Percentiles rank a stretch among this genome's conserved stretches.
Conservation (phyloP, 2,329 filamentous ascomycete species). For the Phaeosphaeria sp. region DNA sequence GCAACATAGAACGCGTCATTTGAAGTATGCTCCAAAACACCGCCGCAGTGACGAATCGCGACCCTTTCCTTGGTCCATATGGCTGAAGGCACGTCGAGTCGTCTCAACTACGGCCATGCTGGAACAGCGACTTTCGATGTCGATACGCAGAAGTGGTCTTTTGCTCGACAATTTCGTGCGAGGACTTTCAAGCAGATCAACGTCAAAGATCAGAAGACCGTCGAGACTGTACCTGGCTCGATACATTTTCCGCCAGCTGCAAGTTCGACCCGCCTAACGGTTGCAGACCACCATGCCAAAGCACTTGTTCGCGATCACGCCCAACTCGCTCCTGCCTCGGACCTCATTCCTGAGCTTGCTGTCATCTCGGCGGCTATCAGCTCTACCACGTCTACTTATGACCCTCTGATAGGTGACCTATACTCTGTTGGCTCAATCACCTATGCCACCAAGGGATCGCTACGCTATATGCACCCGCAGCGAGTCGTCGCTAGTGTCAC, state of each 20-base stretch:
- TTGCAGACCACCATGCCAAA: slow-evolving; percentile 17
- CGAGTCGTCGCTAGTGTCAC: slow-evolving; percentile 45
- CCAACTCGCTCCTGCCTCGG: slow-evolving; percentile 30
- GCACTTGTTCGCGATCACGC: slow-evolving; percentile 26
- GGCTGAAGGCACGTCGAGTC: slow-evolving; percentile 59
- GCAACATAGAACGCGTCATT: neutral
- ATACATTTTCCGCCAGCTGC: slow-evolving; percentile 2
- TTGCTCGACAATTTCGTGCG: slow-evolving; percentile 47
- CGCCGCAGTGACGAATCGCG: slow-evolving; percentile 14
- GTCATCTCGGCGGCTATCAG: slow-evolving; percentile 37
- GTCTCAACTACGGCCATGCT: slow-evolving; percentile 62
- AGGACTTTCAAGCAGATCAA: slow-evolving; percentile 34
- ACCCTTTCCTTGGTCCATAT: slow-evolving; percentile 56
- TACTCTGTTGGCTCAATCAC: slow-evolving; percentile 65
- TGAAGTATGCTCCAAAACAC: slow-evolving; percentile 33
- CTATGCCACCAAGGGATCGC: slow-evolving; percentile 47
- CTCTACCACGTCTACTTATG: slow-evolving; percentile 42
- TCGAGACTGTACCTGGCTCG: slow-evolving; percentile 24
- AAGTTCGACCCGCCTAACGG: neutral
- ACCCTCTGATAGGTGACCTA: slow-evolving; percentile 52
- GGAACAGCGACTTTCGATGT: slow-evolving; percentile 58
- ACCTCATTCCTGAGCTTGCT: slow-evolving; percentile 30
- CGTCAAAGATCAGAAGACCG: slow-evolving; percentile 19
- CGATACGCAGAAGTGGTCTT: slow-evolving; percentile 58
- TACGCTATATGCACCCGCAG: slow-evolving; percentile 30